phyloP scores from a whole-genome alignment of 495 filamentous ascomycete species.

The Aspergillus conjunctus region DNA sequence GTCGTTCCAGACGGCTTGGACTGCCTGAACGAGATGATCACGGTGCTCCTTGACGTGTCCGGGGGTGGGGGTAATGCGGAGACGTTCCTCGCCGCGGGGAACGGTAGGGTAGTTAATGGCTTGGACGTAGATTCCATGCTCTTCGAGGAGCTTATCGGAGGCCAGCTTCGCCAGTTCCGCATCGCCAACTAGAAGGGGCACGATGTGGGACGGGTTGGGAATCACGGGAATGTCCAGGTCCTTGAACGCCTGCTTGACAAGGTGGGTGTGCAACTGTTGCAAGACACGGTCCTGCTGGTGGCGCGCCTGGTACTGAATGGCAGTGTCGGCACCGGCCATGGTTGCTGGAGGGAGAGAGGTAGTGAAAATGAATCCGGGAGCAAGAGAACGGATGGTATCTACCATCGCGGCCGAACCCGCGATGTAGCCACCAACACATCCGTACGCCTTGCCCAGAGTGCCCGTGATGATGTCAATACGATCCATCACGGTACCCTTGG shows the following conservation, averaged over 20 bases:
- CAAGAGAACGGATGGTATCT: constrained; percentile 93
- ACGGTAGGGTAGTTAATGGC: constrained; percentile 99
- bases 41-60: constrained; percentile 82
- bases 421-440: constrained; percentile 97
- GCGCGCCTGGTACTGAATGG: constrained; percentile 87
- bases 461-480: constrained; percentile 97
- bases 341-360: constrained; percentile 93
- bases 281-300: constrained; percentile 81
- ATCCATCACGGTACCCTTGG: constrained; percentile 85
- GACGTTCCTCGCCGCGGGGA: constrained; percentile 90
- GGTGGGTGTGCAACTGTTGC: constrained; percentile 93
- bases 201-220: constrained; percentile 94
- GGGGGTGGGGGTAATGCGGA: constrained; percentile 93
- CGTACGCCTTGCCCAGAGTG: constrained; percentile 96
- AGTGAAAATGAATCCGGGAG: constrained; percentile 98
- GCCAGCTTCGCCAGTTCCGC: constrained; percentile 92
- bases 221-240: constrained; percentile 92
- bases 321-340: constrained; percentile 90
- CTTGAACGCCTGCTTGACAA: constrained; percentile 78
- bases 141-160: constrained; percentile 81
- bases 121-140: constrained; percentile 94
- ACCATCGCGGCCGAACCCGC: constrained; percentile 86
- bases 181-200: constrained; percentile 90
- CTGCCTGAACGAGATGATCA: constrained; percentile 79
- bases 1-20: constrained; percentile 84